Percentiles rank a stretch among this genome's conserved stretches.
phyloP scores from a whole-genome alignment of 2,329 filamentous ascomycete genomes.

The Monilinia fructigena region DNA sequence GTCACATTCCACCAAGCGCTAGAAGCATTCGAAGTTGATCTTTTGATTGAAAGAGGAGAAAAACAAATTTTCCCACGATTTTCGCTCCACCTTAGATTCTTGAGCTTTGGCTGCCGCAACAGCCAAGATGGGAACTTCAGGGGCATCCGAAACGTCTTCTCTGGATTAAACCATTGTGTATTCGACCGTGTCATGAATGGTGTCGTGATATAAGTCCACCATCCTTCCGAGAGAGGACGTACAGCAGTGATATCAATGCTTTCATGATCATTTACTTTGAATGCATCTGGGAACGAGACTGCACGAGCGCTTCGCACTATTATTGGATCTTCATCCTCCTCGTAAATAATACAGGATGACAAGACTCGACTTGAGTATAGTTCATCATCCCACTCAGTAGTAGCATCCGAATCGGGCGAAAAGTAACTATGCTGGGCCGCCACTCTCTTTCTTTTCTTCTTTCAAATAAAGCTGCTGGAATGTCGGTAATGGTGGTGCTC shows the following conservation, averaged over 20 bases:
- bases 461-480: slow-evolving; percentile 46
- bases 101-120: slow-evolving; percentile 38
- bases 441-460: slow-evolving; percentile 32
- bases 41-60: slow-evolving; percentile 38
- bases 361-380: slow-evolving; percentile 32
- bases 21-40: slow-evolving; percentile 35
- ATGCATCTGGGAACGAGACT: slow-evolving; percentile 38
- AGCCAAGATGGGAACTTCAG: slow-evolving; percentile 40
- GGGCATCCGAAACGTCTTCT: slow-evolving; percentile 26
- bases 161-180: too few species aligned
- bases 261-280: slow-evolving; percentile 28
- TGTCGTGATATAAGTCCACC: slow-evolving; percentile 76
- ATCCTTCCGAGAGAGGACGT: slow-evolving; percentile 60
- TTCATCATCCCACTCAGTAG: slow-evolving; percentile 36
- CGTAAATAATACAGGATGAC: slow-evolving; percentile 63
- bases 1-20: slow-evolving; percentile 44
- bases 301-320: slow-evolving; percentile 43
- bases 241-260: slow-evolving; percentile 37
- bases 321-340: slow-evolving; percentile 60
- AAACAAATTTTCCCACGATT: slow-evolving; percentile 40
- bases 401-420: slow-evolving; percentile 38
- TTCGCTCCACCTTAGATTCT: slow-evolving; percentile 30
- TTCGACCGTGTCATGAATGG: slow-evolving; percentile 54
- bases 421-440: slow-evolving; percentile 37
- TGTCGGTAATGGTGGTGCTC: slow-evolving; percentile 60